Evolutionary conservation across 2,329 filamentous ascomycete genomes (phyloP).

Genomic region (Fusarium burgessii): DNA sequence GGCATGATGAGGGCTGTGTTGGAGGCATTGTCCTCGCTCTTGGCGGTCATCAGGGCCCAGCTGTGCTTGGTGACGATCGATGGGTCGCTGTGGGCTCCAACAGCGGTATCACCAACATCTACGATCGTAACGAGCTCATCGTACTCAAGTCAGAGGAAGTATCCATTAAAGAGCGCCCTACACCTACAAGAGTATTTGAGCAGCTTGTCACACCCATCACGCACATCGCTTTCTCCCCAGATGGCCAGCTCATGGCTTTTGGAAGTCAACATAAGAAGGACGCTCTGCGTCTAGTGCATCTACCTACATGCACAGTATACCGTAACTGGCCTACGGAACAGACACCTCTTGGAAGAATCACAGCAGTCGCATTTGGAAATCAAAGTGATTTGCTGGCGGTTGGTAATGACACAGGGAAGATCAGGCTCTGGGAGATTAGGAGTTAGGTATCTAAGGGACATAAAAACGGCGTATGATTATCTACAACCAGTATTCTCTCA

Average conservation of each 20-base stretch:
- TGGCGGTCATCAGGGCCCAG: slow-evolving; percentile 74
- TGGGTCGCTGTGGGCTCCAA: slow-evolving; percentile 92
- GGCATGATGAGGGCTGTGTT: slow-evolving; percentile 90
- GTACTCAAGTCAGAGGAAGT: slow-evolving; percentile 55
- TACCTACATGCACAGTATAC: slow-evolving; percentile 94
- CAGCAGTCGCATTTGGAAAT: slow-evolving; percentile 75
- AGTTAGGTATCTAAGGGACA: slow-evolving; percentile 58
- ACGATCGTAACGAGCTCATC: slow-evolving; percentile 80
- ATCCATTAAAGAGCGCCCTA: slow-evolving; percentile 73
- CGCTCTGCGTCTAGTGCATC: slow-evolving; percentile 85
- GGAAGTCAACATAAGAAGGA: slow-evolving; percentile 89
- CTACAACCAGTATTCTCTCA: neutral
- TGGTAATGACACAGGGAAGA: slow-evolving; percentile 88
- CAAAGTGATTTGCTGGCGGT: slow-evolving; percentile 81
- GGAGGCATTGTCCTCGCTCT: slow-evolving; percentile 86
- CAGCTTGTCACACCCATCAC: slow-evolving; percentile 90
- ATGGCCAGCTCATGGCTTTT: slow-evolving; percentile 90
- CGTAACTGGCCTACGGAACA: slow-evolving; percentile 95
- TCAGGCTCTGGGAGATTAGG: slow-evolving; percentile 90
- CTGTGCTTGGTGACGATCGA: slow-evolving; percentile 77
- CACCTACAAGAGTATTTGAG: slow-evolving; percentile 80
- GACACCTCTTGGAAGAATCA: slow-evolving; percentile 88
- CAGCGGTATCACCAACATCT: slow-evolving; percentile 92
- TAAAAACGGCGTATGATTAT: slow-evolving; percentile 37
- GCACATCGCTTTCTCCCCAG: slow-evolving; percentile 82